A percentile compares a stretch with the other conserved stretches of the same genome.
These are phyloP conservation scores for Cruciata laevipes DNA, from an alignment of 257 asterid genomes.

Conservation along the genomic window DNA sequence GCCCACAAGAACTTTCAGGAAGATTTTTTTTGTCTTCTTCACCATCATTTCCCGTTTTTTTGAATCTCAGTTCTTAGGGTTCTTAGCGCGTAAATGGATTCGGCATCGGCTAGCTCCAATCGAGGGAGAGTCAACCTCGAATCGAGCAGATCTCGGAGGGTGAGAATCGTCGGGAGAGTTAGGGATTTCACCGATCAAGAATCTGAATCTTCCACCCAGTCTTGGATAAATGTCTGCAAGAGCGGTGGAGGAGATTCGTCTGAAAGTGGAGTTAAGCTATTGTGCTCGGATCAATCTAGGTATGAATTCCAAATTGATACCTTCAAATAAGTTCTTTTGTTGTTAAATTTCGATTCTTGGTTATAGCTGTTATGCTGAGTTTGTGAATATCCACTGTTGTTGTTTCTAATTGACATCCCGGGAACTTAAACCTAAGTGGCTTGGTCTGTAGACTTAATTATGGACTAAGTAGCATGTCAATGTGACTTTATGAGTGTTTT, in stretches of 20 bases:
- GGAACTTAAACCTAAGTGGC: background rate
- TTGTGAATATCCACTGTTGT: background rate
- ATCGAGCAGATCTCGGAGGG: slow-evolving; percentile 28
- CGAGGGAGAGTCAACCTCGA: slow-evolving; percentile 15
- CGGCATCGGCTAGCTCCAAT: slow-evolving; percentile 23
- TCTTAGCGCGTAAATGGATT: slow-evolving; percentile 23
- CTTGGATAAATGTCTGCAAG: slow-evolving; percentile 45
- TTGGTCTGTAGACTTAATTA: background rate
- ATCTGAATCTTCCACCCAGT: slow-evolving; percentile 25
- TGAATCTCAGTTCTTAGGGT: background rate
- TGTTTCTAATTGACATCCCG: background rate
- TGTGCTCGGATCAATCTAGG: slow-evolving; percentile 44
- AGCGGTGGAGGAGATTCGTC: slow-evolving; percentile 26
- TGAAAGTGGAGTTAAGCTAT: slow-evolving; percentile 25
- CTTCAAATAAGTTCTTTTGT: background rate
- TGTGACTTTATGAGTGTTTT: background rate
- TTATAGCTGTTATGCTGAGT: background rate
- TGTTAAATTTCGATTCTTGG: background rate
- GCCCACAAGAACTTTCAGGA: background rate
- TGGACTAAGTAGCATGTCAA: background rate
- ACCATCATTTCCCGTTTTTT: background rate
- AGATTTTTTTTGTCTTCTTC: background rate
- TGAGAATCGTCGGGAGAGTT: slow-evolving; percentile 53
- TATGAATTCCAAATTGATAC: slow-evolving; percentile 2
- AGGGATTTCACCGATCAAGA: slow-evolving; percentile 38